phyloP scores from a whole-genome alignment of 2,329 filamentous ascomycete genomes.

The Diplocarpon rosae region DNA sequence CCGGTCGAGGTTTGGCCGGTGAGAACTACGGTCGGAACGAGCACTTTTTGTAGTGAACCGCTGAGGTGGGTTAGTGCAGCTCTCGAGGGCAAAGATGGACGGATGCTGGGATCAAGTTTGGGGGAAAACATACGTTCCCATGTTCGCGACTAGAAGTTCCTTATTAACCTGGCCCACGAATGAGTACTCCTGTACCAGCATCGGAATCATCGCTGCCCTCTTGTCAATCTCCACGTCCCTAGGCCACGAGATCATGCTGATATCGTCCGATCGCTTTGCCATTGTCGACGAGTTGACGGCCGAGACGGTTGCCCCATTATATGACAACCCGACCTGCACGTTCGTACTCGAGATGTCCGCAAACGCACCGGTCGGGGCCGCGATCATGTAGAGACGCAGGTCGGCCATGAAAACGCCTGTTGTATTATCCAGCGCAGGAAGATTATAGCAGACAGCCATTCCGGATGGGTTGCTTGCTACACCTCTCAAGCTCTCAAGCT shows the following conservation, averaged over 20 bases:
- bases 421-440: constrained; percentile 55
- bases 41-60: constrained; percentile 41
- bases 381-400: constrained; percentile 61
- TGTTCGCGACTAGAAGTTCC: constrained; percentile 39
- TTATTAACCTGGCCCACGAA: constrained; percentile 59
- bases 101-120: neutral
- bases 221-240: constrained; percentile 8
- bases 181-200: constrained; percentile 50
- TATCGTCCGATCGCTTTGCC: constrained; percentile 11
- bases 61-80: constrained; percentile 32
- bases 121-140: constrained; percentile 48
- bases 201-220: constrained; percentile 19
- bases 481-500: constrained; percentile 41
- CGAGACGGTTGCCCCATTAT: constrained; percentile 42
- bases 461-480: constrained; percentile 62
- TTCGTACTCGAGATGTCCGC: constrained; percentile 39
- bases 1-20: constrained; percentile 43
- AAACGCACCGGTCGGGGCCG: constrained; percentile 43
- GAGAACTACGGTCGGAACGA: constrained; percentile 59
- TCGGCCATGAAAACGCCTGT: constrained; percentile 69
- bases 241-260: constrained; percentile 19
- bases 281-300: constrained; percentile 28
- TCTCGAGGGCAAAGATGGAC: neutral
- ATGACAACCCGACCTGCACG: constrained; percentile 44
- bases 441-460: constrained; percentile 72